A percentile compares a stretch with the other conserved stretches of the same genome.
Evolutionary conservation across 2,329 filamentous ascomycete species (phyloP).

Genomic region (Anthostomella pinea): DNA sequence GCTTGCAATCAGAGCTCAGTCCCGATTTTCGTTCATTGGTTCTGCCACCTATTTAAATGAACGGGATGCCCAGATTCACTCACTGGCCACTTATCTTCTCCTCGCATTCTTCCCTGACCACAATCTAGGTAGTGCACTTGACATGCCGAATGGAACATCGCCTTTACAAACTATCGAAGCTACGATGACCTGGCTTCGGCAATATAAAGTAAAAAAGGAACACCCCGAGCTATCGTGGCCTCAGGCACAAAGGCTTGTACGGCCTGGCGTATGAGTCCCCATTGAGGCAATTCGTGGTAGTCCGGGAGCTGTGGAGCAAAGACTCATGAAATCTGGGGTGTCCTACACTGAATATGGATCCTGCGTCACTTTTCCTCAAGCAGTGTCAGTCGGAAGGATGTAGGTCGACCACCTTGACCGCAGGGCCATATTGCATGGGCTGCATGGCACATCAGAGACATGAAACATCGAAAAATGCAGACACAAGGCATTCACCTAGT

Average conservation of each 20-base stretch:
- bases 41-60: too few species aligned
- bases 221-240: constrained; percentile 13
- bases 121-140: too few species aligned
- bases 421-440: constrained; percentile 17
- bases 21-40: too few species aligned
- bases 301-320: constrained; percentile 2
- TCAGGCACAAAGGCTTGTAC: constrained; percentile 16
- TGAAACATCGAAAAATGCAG: background rate
- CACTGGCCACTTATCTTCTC: constrained; percentile 1
- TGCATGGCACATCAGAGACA: constrained; percentile 12
- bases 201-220: constrained; percentile 15
- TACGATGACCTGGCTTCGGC: constrained; percentile 25
- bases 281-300: constrained; percentile 1
- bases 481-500: background rate
- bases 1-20: too few species aligned
- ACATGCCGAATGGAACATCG: too few species aligned
- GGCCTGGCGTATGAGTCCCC: constrained; percentile 10
- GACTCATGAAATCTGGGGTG: background rate
- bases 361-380: constrained; percentile 5
- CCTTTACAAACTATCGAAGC: constrained; percentile 11
- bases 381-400: constrained; percentile 22
- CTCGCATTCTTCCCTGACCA: background rate
- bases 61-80: too few species aligned
- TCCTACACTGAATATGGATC: constrained; percentile 17
- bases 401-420: constrained; percentile 11